phyloP scores from a whole-genome alignment of 1,284 basidiomycete species.

The Trichosporon inkin region DNA sequence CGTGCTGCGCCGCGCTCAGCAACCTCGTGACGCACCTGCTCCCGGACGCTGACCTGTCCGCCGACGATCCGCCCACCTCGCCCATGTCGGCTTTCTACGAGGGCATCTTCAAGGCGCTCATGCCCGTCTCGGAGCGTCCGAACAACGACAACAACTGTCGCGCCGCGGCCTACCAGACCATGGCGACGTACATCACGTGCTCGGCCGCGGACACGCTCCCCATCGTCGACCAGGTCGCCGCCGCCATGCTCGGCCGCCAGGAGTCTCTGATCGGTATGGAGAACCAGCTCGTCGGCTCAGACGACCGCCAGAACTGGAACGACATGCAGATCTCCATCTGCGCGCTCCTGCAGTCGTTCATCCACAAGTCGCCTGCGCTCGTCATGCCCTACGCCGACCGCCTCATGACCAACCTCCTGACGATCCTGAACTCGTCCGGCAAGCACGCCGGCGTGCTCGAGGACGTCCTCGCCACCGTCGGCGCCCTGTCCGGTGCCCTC shows the following conservation, averaged over 20 bases:
- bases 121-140: slow-evolving; percentile 74
- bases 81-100: slow-evolving; percentile 88
- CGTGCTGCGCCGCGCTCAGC: slow-evolving; percentile 96
- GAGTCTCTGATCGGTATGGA: slow-evolving; percentile 79
- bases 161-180: slow-evolving; percentile 93
- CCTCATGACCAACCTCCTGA: slow-evolving; percentile 88
- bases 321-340: slow-evolving; percentile 96
- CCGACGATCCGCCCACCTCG: slow-evolving; percentile 54
- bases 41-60: slow-evolving; percentile 51
- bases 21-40: slow-evolving; percentile 84
- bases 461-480: slow-evolving; percentile 92
- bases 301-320: slow-evolving; percentile 98
- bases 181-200: slow-evolving; percentile 78
- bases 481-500: slow-evolving; percentile 74
- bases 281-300: slow-evolving; percentile 90
- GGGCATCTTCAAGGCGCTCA: slow-evolving; percentile 73
- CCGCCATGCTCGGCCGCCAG: slow-evolving; percentile 80
- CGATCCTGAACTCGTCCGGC: slow-evolving; percentile 77
- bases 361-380: slow-evolving; percentile 75
- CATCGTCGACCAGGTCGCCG: slow-evolving; percentile 76
- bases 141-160: slow-evolving; percentile 89
- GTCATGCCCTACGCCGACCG: slow-evolving; percentile 87
- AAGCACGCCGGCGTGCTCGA: slow-evolving; percentile 96
- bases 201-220: slow-evolving; percentile 74
- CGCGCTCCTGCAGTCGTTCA: slow-evolving; percentile 77